phyloP scores from a whole-genome alignment of 768 basidiomycete genomes.

The Serendipita vermifera region DNA sequence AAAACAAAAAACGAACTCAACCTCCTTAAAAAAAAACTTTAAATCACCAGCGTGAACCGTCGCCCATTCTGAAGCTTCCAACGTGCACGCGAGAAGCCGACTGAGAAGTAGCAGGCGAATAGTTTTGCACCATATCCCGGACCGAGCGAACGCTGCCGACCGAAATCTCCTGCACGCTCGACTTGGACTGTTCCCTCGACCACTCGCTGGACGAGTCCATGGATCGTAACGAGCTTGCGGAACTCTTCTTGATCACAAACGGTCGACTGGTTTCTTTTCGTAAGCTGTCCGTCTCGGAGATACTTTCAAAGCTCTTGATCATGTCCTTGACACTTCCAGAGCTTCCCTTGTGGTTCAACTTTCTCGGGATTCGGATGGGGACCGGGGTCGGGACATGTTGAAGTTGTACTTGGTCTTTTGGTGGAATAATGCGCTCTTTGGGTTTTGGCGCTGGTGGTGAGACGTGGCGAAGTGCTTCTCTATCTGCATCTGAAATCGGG shows the following conservation, averaged over 20 bases:
- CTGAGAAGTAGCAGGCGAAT: no score
- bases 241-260: background rate
- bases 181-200: background rate
- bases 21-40: background rate
- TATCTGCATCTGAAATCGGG: slow-evolving; percentile 4
- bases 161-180: background rate
- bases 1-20: background rate
- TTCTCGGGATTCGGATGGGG: background rate
- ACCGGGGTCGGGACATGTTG: slow-evolving; percentile 2
- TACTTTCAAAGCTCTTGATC: slow-evolving; percentile 8
- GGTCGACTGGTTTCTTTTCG: background rate
- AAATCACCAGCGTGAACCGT: background rate
- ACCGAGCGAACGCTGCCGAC: background rate
- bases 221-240: background rate
- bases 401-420: slow-evolving; percentile 6
- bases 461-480: slow-evolving; percentile 2
- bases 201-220: background rate
- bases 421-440: background rate
- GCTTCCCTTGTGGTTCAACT: slow-evolving; percentile 1
- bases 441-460: background rate
- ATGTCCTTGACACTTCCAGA: slow-evolving; percentile 4
- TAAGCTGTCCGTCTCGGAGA: background rate
- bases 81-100: no score
- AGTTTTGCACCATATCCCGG: no score
- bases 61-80: background rate